A percentile compares a stretch with the other conserved stretches of the same genome.
These are phyloP conservation scores for Glomus cerebriforme DNA, from an alignment of 192 early-diverging fungal genomes.

Conservation along the genomic window DNA sequence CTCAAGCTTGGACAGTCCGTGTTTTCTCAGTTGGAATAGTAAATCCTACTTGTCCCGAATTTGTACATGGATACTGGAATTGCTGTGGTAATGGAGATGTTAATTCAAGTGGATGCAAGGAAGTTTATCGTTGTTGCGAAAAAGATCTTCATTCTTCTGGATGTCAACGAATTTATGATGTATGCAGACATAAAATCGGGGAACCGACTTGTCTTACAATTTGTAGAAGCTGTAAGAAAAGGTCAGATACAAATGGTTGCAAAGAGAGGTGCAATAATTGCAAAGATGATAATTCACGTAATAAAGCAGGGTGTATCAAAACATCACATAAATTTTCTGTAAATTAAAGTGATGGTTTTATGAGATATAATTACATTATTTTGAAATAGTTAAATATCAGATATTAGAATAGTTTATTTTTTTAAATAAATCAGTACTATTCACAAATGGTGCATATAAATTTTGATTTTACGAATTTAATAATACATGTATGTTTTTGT, in stretches of 20 bases:
- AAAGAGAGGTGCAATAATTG: not conserved
- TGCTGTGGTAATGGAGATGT: not conserved
- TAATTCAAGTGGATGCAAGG: not conserved
- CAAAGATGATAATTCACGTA: not conserved
- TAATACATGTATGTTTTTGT: too few relatives aligned
- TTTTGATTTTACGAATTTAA: too few relatives aligned
- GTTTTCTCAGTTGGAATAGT: not conserved
- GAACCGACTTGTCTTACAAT: not conserved
- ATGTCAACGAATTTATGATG: not conserved
- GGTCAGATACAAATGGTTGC: not conserved
- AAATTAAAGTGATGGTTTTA: too few relatives aligned
- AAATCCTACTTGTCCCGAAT: not conserved
- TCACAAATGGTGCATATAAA: too few relatives aligned
- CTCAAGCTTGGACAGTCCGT: conserved; percentile 7
- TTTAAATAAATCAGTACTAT: too few relatives aligned
- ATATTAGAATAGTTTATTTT: too few relatives aligned
- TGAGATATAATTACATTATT: too few relatives aligned
- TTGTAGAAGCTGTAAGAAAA: conserved; percentile 1
- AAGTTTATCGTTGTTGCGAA: not conserved
- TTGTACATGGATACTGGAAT: not conserved
- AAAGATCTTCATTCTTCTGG: not conserved
- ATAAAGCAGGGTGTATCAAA: not conserved
- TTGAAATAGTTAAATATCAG: too few relatives aligned
- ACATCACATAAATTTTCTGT: not conserved
- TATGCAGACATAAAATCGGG: not conserved